phyloP scores from a whole-genome alignment of 495 filamentous ascomycete genomes.

The Lasiosphaeriaceae sp. region DNA sequence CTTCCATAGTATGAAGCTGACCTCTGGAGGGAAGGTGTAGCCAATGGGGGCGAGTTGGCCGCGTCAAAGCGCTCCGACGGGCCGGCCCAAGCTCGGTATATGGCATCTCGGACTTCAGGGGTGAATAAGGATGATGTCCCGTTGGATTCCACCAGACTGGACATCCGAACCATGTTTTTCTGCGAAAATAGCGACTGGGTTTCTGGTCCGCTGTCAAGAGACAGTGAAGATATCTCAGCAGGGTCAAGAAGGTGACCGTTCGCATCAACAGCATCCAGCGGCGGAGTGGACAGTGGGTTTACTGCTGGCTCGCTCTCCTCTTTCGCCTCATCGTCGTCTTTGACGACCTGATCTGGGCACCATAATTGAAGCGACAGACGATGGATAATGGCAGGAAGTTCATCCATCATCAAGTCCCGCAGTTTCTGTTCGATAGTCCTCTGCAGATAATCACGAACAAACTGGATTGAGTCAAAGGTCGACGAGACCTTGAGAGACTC shows the following conservation, averaged over 20 bases:
- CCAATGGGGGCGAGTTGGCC: conserved; percentile 50
- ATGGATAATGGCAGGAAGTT: conserved; percentile 93
- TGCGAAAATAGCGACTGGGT: conserved; percentile 83
- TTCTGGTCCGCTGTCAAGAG: conserved; percentile 70
- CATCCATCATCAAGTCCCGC: conserved; percentile 91
- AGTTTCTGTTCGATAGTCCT: conserved; percentile 95
- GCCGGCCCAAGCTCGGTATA: conserved; percentile 89
- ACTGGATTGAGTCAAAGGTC: conserved; percentile 97
- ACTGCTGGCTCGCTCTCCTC: conserved; percentile 51
- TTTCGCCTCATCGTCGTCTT: conserved; percentile 47
- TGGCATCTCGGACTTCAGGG: conserved; percentile 72
- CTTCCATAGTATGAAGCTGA: conserved; percentile 60
- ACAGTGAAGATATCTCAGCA: conserved; percentile 67
- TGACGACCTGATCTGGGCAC: conserved; percentile 77
- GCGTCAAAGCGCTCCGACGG: conserved; percentile 66
- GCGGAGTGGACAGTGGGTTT: conserved; percentile 77
- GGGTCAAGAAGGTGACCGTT: conserved; percentile 72
- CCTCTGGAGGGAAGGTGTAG: conserved; percentile 52
- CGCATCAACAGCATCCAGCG: conserved; percentile 71
- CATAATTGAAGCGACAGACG: conserved; percentile 83
- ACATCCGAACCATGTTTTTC: conserved; percentile 77
- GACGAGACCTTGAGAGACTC: conserved; percentile 97
- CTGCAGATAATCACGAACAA: conserved; percentile 94
- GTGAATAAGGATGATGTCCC: conserved; percentile 85
- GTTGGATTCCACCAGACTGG: conserved; percentile 73